phyloP scores from a whole-genome alignment of 257 asterid species.

The Capsicum chinense region DNA sequence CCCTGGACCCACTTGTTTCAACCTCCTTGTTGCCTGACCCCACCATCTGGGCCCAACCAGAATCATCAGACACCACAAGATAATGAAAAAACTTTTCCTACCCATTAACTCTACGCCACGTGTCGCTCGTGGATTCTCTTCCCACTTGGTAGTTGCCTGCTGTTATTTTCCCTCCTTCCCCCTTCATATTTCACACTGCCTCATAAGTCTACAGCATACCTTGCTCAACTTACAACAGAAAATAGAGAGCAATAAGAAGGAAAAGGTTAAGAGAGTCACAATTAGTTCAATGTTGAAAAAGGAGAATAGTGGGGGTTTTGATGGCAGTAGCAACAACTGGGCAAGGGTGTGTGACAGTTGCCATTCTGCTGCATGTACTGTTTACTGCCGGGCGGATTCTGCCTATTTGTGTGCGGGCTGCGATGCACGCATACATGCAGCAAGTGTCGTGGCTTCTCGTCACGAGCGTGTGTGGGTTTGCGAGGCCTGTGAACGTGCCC shows the following conservation, averaged over 20 bases:
- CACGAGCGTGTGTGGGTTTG: constrained; percentile 66
- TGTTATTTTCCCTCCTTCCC: background rate
- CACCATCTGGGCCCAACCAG: constrained; percentile 30
- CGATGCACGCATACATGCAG: constrained; percentile 57
- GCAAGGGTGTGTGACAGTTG: constrained; percentile 62
- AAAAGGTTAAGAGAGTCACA: background rate
- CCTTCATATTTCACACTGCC: background rate
- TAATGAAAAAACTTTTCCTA: constrained; percentile 36
- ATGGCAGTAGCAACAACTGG: constrained; percentile 41
- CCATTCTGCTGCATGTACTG: constrained; percentile 51
- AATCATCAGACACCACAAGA: constrained; percentile 57
- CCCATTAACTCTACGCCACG: constrained; percentile 62
- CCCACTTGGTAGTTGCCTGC: constrained; percentile 29
- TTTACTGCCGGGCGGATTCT: constrained; percentile 62
- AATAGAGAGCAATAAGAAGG: background rate
- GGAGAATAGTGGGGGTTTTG: constrained; percentile 31
- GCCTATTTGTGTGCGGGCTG: constrained; percentile 66
- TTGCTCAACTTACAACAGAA: constrained; percentile 20
- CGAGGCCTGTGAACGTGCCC: constrained; percentile 66
- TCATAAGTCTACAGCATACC: constrained; percentile 5
- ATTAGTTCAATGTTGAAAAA: constrained; percentile 42
- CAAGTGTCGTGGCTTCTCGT: constrained; percentile 39
- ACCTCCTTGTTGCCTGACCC: constrained; percentile 18
- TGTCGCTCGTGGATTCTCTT: constrained; percentile 46
- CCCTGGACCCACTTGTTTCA: constrained; percentile 28